Evolutionary conservation across 2,329 filamentous ascomycete genomes (phyloP), one percentile per base, ranked within the genome.

Genomic region (Fulvia fulva): DNA sequence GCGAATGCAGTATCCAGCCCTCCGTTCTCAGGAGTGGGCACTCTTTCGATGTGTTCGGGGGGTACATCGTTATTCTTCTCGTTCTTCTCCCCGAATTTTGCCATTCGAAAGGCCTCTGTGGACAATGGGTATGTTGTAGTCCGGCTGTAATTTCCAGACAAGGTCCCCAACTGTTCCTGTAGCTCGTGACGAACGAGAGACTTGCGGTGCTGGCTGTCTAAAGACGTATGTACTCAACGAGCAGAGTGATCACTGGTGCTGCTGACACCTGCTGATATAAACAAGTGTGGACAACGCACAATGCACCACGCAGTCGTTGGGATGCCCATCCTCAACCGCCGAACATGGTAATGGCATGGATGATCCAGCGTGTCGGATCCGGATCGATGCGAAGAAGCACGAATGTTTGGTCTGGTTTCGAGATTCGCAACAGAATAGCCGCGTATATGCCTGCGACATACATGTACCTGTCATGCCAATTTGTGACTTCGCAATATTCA

Each of bases 1-100:
- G 44, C 23, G 45, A 44, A 59, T 21, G 52, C 56, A 37, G 50
- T 30, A 22, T 59, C 52, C 2, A 59, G 51, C 21, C 34, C 51
- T 45, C 22, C 12, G 11, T 28, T 32, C 26, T 50, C 26, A 21
- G n/a, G 2, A 26, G 3, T 50, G 23, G 16, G n/a, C 16, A n/a
- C n/a, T 21, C n/a, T n/a, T 32, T 50, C 47, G 16, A 50, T 26
- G 3, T 50, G 26, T 14, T n/a, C 26, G 47, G 4, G 5, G 14
- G 11, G n/a, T 9, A 16, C n/a, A 16, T 50, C 47, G 9, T 41
- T 8, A n/a, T 19, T 14, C 37, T 41, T 41, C 37, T 41, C 37
- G 37, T n/a, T 41, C 16, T 41, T 41, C 7, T 41, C 37, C 14
- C n/a, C n/a, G 14, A 3, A 41, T 19, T 41, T 41, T 7, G n/a